Conservation (phyloP, 2,329 filamentous ascomycete species). For the Penicillium fuscoglaucum region DNA sequence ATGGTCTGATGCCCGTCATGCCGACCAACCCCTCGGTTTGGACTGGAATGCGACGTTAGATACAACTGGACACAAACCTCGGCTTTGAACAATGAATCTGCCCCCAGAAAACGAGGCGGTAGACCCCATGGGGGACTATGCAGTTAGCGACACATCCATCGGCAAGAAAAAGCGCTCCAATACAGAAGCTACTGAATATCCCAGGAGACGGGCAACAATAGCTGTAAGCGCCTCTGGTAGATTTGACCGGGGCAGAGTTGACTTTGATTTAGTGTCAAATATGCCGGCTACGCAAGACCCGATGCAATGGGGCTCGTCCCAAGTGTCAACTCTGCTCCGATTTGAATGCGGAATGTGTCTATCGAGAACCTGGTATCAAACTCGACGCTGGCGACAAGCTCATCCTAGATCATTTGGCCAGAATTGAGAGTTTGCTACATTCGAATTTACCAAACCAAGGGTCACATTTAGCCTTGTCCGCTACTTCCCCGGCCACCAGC, state of each 20-base stretch:
- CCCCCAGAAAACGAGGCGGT: conserved; percentile 9
- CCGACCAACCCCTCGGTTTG: neutral
- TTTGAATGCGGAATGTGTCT: conserved; percentile 78
- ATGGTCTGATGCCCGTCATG: conserved; percentile 9
- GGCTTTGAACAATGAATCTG: neutral
- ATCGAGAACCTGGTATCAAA: conserved; percentile 83
- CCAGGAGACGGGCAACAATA: conserved; percentile 36
- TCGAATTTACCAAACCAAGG: conserved; percentile 56
- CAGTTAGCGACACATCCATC: conserved; percentile 16
- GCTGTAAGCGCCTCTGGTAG: conserved; percentile 27
- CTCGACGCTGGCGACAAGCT: conserved; percentile 83
- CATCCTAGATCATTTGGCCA: conserved; percentile 73
- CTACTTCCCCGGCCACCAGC: conserved; percentile 65
- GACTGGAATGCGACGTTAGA: conserved; percentile 1
- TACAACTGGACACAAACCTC: neutral
- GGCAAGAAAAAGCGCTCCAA: conserved; percentile 33
- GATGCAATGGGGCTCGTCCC: conserved; percentile 75
- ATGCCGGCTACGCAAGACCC: conserved; percentile 75
- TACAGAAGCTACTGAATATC: conserved; percentile 34
- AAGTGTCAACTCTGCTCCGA: conserved; percentile 84
- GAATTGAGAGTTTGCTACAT: conserved; percentile 78
- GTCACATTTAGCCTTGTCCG: conserved; percentile 45
- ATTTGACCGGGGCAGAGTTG: neutral
- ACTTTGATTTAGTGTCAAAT: conserved; percentile 66
- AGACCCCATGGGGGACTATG: conserved; percentile 10